Evolutionary conservation across 1,284 basidiomycete species (phyloP), one percentile per base, ranked within the genome.

Genomic region (Malassezia caprae): DNA sequence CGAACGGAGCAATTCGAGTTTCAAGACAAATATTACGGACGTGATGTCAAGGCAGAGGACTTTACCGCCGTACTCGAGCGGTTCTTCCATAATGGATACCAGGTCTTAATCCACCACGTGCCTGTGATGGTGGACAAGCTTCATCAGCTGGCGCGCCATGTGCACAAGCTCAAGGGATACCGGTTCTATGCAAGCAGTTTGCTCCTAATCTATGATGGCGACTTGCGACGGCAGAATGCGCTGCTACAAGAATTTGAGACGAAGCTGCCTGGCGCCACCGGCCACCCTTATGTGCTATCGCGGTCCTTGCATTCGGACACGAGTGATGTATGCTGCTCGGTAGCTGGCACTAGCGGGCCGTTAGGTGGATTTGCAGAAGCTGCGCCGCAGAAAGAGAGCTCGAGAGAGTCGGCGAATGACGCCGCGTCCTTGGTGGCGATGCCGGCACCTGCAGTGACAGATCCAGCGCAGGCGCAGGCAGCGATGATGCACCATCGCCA

Each of bases 101-200:
- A 80, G 19, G 77, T 96, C 26, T 80, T 98, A 59, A 82, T 85
- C 41, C 86, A 94, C 73, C 94, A 98, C 66, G 91, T 99, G 60
- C 94, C 93, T 7, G 77, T 82, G 51, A 82, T 98, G 56, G 80
- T 98, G 47, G 85, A 86, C 74, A 96, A 96, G 78, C 79, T 99
- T 19, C 91, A 93, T 69, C 83, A 84, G n/a, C 83, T 99, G 34
- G 93, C 93, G 19, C 82, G 84, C 45, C 96, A 96, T 77, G 81
- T 96, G 66, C 81, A 84, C 68, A 82, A 85, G 4, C 78, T 99
- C 53, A 84, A 85, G 64, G 89, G 94, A 8, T 99, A 90, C 77
- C 83, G 93, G 32, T 98, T 99, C 76, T 99, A 99, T 72, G 94
- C 94, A 21, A 96, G 91, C 77, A 91, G 88, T 65, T 80, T 99